Percentiles rank a stretch among this genome's conserved stretches.
Evolutionary conservation across 345 rosid species (phyloP).

Genomic region (Sisymbrium irio): DNA sequence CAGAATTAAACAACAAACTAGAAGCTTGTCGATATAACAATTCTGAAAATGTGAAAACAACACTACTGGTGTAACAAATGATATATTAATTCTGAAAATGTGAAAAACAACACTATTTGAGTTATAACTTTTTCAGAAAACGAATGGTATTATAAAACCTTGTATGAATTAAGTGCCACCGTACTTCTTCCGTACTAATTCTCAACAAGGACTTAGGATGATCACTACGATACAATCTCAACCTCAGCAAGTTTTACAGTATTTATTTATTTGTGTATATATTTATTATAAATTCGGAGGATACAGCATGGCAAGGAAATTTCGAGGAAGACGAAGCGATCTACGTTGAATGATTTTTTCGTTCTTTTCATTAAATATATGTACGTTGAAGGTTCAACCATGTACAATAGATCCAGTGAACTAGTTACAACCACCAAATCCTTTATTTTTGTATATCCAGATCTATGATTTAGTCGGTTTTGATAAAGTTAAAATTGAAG

Average conservation of each 20-base stretch:
- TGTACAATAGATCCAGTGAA: constrained; percentile 27
- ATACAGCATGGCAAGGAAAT: constrained; percentile 20
- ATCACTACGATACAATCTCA: constrained; percentile 12
- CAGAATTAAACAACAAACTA: neutral
- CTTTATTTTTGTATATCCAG: neutral
- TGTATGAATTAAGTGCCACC: constrained; percentile 5
- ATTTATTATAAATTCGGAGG: neutral
- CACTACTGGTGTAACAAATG: too few relatives aligned
- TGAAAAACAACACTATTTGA: neutral
- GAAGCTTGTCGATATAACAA: neutral
- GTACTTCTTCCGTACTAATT: constrained; percentile 24
- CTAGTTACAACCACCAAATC: constrained; percentile 26
- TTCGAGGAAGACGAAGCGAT: constrained; percentile 18
- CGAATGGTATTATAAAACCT: constrained; percentile 3
- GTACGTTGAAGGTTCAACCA: constrained; percentile 24
- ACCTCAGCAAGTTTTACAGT: neutral
- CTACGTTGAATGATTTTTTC: neutral
- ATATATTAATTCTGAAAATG: neutral
- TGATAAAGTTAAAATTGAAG: constrained; percentile 12
- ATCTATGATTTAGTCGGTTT: constrained; percentile 25
- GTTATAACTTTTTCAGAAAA: neutral
- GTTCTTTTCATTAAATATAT: constrained; percentile 3
- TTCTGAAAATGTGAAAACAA: neutral
- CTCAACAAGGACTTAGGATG: constrained; percentile 6
- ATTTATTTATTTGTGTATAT: neutral